These are phyloP conservation scores for Amanita thiersii DNA, from an alignment of 768 basidiomycete species.

Conservation along the genomic window DNA sequence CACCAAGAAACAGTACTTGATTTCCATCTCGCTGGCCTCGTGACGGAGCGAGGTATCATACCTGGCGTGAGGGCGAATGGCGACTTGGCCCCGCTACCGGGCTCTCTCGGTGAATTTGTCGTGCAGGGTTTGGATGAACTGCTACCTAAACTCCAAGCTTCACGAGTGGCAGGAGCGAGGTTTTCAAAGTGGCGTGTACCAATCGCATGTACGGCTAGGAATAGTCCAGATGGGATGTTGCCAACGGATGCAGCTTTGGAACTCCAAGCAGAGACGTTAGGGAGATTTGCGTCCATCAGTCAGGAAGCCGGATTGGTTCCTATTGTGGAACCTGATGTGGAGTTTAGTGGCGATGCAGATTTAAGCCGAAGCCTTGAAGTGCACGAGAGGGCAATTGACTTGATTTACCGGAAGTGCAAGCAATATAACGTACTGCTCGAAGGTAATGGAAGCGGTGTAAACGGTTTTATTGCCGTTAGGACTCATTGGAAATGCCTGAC, in stretches of 20 bases:
- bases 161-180: conserved; percentile 34
- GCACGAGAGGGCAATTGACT: conserved; percentile 33
- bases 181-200: conserved; percentile 47
- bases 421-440: conserved; percentile 41
- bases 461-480: background rate
- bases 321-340: conserved; percentile 45
- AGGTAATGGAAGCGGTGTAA: conserved; percentile 25
- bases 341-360: conserved; percentile 40
- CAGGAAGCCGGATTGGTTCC: conserved; percentile 45
- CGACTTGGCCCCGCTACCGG: conserved; percentile 36
- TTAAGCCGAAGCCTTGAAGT: conserved; percentile 36
- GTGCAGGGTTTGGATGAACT: conserved; percentile 44
- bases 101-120: conserved; percentile 35
- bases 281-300: conserved; percentile 40
- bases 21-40: conserved; percentile 37
- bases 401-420: conserved; percentile 38
- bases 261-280: conserved; percentile 37
- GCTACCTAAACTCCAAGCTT: conserved; percentile 31
- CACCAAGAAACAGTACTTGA: conserved; percentile 39
- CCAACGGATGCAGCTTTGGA: conserved; percentile 34
- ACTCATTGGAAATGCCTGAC: background rate
- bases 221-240: conserved; percentile 17
- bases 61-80: conserved; percentile 43
- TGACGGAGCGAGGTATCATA: conserved; percentile 37
- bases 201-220: conserved; percentile 32